phyloP scores from a whole-genome alignment of 2,329 filamentous ascomycete species.

The Nothomitra cinnamomea region DNA sequence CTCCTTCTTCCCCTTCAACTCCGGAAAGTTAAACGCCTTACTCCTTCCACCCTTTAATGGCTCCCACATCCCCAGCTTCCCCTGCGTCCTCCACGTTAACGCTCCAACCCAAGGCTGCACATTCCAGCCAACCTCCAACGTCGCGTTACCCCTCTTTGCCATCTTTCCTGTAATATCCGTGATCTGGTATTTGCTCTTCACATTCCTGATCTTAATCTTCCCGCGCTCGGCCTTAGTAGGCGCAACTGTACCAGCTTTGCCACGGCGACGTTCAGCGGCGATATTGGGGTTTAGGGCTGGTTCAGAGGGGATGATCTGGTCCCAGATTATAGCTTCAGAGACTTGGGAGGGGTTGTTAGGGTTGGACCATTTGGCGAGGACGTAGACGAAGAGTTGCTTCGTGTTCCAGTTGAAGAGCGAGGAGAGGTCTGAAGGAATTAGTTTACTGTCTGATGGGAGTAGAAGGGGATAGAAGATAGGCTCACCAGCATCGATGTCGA shows the following conservation, averaged over 20 bases:
- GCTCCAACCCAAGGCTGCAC: conserved; percentile 93
- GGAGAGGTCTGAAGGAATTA: conserved; percentile 45
- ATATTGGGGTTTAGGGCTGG: conserved; percentile 43
- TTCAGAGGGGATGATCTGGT: conserved; percentile 68
- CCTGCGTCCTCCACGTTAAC: conserved; percentile 47
- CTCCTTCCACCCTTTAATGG: conserved; percentile 46
- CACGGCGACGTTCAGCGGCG: conserved; percentile 39
- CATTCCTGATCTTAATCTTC: conserved; percentile 59
- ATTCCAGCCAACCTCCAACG: conserved; percentile 78
- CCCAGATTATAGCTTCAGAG: conserved; percentile 62
- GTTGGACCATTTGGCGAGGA: conserved; percentile 57
- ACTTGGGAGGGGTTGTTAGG: conserved; percentile 23
- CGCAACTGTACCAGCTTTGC: not conserved
- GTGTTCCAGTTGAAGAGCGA: conserved; percentile 99
- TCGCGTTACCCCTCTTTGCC: conserved; percentile 55
- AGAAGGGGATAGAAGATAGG: not conserved
- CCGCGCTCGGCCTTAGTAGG: conserved; percentile 26
- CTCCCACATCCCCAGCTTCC: conserved; percentile 41
- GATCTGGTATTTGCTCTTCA: conserved; percentile 93
- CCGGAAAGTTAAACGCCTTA: conserved; percentile 45
- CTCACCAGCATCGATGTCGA: conserved; percentile 65
- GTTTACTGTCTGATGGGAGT: conserved; percentile 5
- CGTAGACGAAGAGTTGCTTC: conserved; percentile 93
- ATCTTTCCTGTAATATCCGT: conserved; percentile 73
- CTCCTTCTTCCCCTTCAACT: conserved; percentile 39